Evolutionary conservation across 306 rosid genomes (phyloP).

Genomic region (Quercus ilex): DNA sequence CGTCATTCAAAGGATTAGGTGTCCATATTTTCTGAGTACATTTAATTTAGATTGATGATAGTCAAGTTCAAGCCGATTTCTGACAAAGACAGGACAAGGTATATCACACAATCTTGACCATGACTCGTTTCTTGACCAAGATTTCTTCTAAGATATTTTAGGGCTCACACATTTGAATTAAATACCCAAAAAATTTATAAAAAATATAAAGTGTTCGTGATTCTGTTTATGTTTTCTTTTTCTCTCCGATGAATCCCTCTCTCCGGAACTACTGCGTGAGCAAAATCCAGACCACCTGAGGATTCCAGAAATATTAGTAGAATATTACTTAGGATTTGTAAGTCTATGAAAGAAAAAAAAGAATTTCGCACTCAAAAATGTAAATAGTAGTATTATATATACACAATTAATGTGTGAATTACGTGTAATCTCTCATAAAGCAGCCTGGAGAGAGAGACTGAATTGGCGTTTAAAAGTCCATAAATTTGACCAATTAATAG

Average conservation of each 20-base stretch:
- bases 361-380: not conserved
- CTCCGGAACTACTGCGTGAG: no score
- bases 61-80: slow-evolving; percentile 28
- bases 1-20: slow-evolving; percentile 19
- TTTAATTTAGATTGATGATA: slow-evolving; percentile 17
- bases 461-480: not conserved
- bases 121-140: slow-evolving; percentile 6
- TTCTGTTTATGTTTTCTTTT: not conserved
- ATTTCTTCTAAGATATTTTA: not conserved
- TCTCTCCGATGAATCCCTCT: not conserved
- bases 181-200: not conserved
- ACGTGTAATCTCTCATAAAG: not conserved
- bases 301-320: not conserved
- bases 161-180: not conserved
- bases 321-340: not conserved
- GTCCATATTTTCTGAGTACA: slow-evolving; percentile 15
- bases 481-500: not conserved
- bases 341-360: not conserved
- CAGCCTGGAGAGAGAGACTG: not conserved
- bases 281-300: not conserved
- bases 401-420: not conserved
- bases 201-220: not conserved
- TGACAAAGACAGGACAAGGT: slow-evolving; percentile 21
- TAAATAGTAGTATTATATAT: not conserved
- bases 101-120: slow-evolving; percentile 11